Evolutionary conservation across 2,329 filamentous ascomycete species (phyloP), one percentile per base, ranked within the genome.

Genomic region (Zymoseptoria crescenta): DNA sequence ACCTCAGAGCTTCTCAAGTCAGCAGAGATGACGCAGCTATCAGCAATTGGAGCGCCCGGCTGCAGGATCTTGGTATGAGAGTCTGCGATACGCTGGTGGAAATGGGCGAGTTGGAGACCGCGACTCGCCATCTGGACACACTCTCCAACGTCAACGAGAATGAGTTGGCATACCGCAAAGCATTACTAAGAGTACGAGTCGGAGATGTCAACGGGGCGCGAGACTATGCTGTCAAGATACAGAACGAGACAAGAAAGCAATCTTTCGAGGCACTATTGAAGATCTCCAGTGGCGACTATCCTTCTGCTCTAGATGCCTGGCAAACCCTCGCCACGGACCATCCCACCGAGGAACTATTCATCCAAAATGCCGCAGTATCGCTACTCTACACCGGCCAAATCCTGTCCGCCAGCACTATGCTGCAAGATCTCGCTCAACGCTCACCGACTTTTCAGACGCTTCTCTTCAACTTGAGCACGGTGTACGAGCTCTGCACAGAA

Each of bases 401-500:
- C 72, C 80, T 83, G 57, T 83, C 91, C 80, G 88, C 89, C 0
- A 83, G 84, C 13, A 74, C 78, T 10, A 74, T 89, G 0, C 77
- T 96, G 2, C 87, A 93, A 68, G 74, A 76, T 0, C 75, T 95
- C 9, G 78, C 91, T 0, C 79, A 83, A 2, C 72, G 77, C 0
- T 83, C 85, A 1, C 78, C 83, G 49, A 83, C 84, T 0, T 96
- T 93, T 59, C 86, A 89, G 63, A 89, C 89, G 0, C 76, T 96
- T 2, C 83, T 95, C 0, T 96, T 96, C 75, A 97, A 97, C 71
- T 75, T 99, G 10, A 85, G 87, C 9, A 97, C 93, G 0, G 84
- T 96, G 67, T 97, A 96, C 71, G 94, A 97, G 74, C 80, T 97
- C 7, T 94, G 89, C 71, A 92, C 89, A 0, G 92, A 97, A 67